A percentile compares a stretch with the other conserved stretches of the same genome.
phyloP scores from a whole-genome alignment of 2,329 filamentous ascomycete genomes.

The Juglanconis sp. region DNA sequence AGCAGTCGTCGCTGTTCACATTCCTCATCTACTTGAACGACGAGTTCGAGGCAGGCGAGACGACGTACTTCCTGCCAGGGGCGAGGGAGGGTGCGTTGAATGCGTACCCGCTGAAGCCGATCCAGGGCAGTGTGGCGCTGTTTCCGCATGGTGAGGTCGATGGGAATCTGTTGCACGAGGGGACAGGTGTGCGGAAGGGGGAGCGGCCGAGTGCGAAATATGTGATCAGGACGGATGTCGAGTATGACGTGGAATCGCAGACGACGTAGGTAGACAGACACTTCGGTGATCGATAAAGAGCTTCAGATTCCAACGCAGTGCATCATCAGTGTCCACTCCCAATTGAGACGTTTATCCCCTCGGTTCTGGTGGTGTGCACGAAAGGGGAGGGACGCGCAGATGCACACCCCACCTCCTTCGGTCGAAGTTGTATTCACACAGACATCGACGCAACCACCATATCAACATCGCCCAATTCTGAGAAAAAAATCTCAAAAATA shows the following conservation, averaged over 20 bases:
- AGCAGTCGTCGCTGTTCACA: conserved; percentile 66
- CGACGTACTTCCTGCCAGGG: conserved; percentile 55
- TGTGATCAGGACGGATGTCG: conserved; percentile 68
- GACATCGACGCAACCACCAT: too few species aligned
- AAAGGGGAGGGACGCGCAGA: too few species aligned
- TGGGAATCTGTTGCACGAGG: conserved; percentile 65
- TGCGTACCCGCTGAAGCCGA: conserved; percentile 64
- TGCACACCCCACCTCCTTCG: too few species aligned
- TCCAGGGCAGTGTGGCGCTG: conserved; percentile 66
- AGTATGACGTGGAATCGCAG: conserved; percentile 57
- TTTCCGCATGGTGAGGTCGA: conserved; percentile 68
- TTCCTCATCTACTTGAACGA: conserved; percentile 42
- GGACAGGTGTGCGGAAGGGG: conserved; percentile 65
- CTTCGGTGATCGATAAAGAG: not conserved
- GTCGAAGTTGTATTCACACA: too few species aligned
- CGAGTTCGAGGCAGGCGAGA: conserved; percentile 19
- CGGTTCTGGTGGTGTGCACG: too few species aligned
- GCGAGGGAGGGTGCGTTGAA: conserved; percentile 63
- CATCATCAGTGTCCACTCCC: too few species aligned
- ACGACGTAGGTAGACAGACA: not conserved
- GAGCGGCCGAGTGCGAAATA: conserved; percentile 48
- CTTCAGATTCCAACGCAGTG: too few species aligned
- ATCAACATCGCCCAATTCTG: too few species aligned
- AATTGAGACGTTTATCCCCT: too few species aligned
- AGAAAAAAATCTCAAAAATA: not conserved